These are phyloP conservation scores for Euphorbia tirucalli DNA, from an alignment of 345 rosid species.

Conservation along the genomic window DNA sequence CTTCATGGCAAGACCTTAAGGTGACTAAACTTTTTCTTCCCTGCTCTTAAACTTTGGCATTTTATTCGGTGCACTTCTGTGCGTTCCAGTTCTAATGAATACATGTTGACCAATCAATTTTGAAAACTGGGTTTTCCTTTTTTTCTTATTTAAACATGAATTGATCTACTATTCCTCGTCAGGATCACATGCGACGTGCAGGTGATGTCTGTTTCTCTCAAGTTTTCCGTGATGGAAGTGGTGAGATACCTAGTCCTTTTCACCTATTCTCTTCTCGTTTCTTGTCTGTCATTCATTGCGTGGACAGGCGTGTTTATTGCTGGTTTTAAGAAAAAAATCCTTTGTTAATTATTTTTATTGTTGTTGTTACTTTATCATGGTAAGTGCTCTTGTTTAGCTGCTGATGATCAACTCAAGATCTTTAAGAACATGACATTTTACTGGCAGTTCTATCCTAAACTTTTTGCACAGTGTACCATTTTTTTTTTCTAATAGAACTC, in stretches of 20 bases:
- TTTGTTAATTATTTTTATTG: too few species aligned
- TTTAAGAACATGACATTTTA: neutral
- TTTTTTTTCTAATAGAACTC: neutral
- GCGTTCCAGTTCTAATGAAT: too few species aligned
- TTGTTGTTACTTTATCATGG: neutral
- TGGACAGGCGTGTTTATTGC: neutral
- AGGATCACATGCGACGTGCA: constrained; percentile 40
- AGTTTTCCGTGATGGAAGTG: constrained; percentile 34
- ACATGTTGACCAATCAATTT: neutral
- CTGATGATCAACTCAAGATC: neutral
- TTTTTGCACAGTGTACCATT: neutral
- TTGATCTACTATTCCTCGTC: neutral
- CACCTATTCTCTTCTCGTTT: neutral
- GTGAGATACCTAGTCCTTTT: constrained; percentile 11
- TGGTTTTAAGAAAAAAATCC: neutral
- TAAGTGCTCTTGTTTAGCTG: neutral
- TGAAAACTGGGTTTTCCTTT: neutral
- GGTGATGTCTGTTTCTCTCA: constrained; percentile 42
- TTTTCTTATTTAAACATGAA: neutral
- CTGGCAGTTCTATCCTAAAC: neutral
- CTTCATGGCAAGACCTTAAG: constrained; percentile 99
- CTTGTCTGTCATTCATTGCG: neutral
- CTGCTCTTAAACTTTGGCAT: neutral
- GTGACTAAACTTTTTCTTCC: constrained; percentile 25
- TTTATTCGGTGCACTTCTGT: neutral